Percentiles rank a stretch among this genome's conserved stretches.
These are phyloP conservation scores for Psilocybe mexicana DNA, from an alignment of 1,284 basidiomycete species.

Conservation along the genomic window DNA sequence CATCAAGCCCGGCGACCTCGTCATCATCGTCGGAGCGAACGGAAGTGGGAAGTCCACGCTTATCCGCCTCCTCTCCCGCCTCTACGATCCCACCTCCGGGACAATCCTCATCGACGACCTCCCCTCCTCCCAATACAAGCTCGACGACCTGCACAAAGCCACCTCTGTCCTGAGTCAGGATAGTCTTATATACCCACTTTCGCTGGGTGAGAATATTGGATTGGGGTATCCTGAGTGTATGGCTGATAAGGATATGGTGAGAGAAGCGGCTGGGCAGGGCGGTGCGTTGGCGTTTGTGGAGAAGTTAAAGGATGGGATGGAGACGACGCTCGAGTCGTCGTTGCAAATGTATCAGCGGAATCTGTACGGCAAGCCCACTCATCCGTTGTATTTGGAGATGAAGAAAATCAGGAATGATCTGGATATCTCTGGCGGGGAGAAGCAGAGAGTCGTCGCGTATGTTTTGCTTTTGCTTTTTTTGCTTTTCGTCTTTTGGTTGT, in stretches of 20 bases:
- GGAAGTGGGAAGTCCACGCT: slow-evolving; percentile 48
- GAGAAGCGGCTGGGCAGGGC: slow-evolving; percentile 38
- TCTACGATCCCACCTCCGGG: slow-evolving; percentile 44
- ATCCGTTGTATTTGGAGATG: slow-evolving; percentile 34
- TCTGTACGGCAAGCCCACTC: slow-evolving; percentile 33
- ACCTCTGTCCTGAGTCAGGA: slow-evolving; percentile 47
- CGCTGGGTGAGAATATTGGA: slow-evolving; percentile 46
- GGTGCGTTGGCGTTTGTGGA: slow-evolving; percentile 36
- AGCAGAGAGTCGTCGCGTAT: slow-evolving; percentile 47
- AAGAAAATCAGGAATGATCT: slow-evolving; percentile 34
- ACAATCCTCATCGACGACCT: slow-evolving; percentile 40
- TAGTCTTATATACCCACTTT: slow-evolving; percentile 43
- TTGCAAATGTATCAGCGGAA: slow-evolving; percentile 26
- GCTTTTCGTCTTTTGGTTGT: neutral
- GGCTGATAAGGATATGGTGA: slow-evolving; percentile 30
- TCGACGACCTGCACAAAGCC: slow-evolving; percentile 37
- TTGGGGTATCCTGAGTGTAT: slow-evolving; percentile 38
- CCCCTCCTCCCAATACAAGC: slow-evolving; percentile 34
- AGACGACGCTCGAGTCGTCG: slow-evolving; percentile 37
- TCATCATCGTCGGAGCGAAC: slow-evolving; percentile 48
- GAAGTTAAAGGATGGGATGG: slow-evolving; percentile 30
- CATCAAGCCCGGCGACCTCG: slow-evolving; percentile 46
- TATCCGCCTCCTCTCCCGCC: slow-evolving; percentile 42
- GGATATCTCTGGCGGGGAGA: slow-evolving; percentile 42
- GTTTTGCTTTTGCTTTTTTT: slow-evolving; percentile 13